Evolutionary conservation across 495 filamentous ascomycete species (phyloP).

Genomic region (Xylaria longipes): DNA sequence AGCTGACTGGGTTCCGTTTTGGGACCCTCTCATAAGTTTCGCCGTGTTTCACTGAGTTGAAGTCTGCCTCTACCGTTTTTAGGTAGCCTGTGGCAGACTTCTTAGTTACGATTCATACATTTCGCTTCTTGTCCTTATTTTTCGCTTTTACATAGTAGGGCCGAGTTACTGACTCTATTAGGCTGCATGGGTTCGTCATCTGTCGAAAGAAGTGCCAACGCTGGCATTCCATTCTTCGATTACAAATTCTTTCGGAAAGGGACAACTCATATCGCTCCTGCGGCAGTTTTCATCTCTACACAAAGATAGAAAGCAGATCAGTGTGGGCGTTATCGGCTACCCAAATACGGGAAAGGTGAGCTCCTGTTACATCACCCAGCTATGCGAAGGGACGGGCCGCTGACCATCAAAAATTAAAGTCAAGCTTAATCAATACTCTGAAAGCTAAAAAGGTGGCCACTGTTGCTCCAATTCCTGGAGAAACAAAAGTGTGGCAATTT

Average conservation of each 20-base stretch:
- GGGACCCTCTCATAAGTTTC: conserved; percentile 77
- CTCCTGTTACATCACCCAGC: no score
- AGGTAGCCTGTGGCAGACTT: conserved; percentile 71
- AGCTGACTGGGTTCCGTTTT: conserved; percentile 84
- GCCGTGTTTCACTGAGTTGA: conserved; percentile 82
- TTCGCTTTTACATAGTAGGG: conserved; percentile 13
- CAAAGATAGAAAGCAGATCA: conserved; percentile 88
- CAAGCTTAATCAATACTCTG: conserved; percentile 90
- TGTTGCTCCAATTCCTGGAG: conserved; percentile 94
- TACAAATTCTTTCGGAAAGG: conserved; percentile 90
- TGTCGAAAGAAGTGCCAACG: conserved; percentile 89
- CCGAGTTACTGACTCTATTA: conserved; percentile 46
- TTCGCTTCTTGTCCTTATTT: conserved; percentile 20
- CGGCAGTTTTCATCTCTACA: conserved; percentile 95
- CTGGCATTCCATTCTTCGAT: conserved; percentile 92
- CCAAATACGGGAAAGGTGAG: no score
- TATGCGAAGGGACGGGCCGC: no score
- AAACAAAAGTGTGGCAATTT: conserved; percentile 98
- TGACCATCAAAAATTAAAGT: no score
- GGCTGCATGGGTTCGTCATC: conserved; percentile 82
- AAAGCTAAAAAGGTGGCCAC: conserved; percentile 91
- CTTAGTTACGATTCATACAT: conserved; percentile 99
- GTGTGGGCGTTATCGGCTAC: conserved; percentile 84
- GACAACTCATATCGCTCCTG: conserved; percentile 73
- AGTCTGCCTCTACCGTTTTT: conserved; percentile 57